Base-by-base conservation (phyloP, 306 rosid genomes). In the Cucurbita ficifolia region DNA sequence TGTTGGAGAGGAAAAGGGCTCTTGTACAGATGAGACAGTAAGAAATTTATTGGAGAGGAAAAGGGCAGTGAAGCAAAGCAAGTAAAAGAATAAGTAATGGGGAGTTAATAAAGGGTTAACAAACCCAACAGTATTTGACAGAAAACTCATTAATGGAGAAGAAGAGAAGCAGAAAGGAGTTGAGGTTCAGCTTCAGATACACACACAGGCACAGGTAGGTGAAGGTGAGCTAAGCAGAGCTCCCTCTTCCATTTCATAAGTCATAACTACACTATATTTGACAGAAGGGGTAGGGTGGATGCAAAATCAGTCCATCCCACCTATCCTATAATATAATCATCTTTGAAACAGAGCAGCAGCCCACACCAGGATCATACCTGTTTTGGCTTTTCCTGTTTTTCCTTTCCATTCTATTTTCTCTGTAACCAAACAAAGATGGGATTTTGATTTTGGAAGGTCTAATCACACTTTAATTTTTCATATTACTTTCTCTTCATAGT, bases 61-160 rank as follows among this genome's bases (percentile, higher is more conserved):
- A 43, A 12, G 4, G 9, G 17, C 35, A 64, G 36, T 64, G 70
- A 3, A 39, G 16, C 38, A 65, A 65, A 43, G 45, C 10, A 43
- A 65, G 51, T 10, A 18, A 29, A 58, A 11, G 46, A 21, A 16
- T 43, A 21, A 65, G 22, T 65, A 65, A 10, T 64, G 36, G 36
- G 14, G 4, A 33, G 43, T 9, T 33, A 2, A 29, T 33, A 2
- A 29, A 24, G 16, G 6, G 19, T 46, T 49, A 70, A 49, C 74
- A 70, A 70, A 46, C 43, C 24, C 74, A 64, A 33, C 58, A 70
- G 74, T 69, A 48, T 29, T 69, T 69, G 48, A 48, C 73, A 68
- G 73, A 18, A 29, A 70, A 33, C 42, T 24, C 59, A 70, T 70
- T 13, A 70, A 70, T 70, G 57, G 1, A 16, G 21, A 69, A 24